These are phyloP conservation scores for Sclerotinia minor DNA, from an alignment of 2,329 filamentous ascomycete genomes.

Conservation along the genomic window DNA sequence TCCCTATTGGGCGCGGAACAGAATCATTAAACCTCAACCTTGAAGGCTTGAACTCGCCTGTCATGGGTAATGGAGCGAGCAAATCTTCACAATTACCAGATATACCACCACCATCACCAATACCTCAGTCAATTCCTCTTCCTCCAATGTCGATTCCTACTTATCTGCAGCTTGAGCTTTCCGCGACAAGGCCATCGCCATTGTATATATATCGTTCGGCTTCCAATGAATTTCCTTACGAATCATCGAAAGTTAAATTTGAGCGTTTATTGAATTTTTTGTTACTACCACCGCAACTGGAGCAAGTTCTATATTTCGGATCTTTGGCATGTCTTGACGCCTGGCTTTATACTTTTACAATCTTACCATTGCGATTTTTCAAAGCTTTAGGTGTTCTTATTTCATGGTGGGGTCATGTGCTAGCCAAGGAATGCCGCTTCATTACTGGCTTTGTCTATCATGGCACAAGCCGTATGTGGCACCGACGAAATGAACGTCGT, in stretches of 20 bases:
- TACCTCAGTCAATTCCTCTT: slow-evolving; percentile 58
- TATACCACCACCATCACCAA: slow-evolving; percentile 38
- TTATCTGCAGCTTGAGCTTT: slow-evolving; percentile 63
- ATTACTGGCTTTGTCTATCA: slow-evolving; percentile 75
- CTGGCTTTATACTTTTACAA: slow-evolving; percentile 96
- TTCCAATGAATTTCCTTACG: slow-evolving; percentile 68
- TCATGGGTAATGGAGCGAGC: slow-evolving; percentile 2
- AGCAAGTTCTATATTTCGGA: slow-evolving; percentile 84
- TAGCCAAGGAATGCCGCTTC: slow-evolving; percentile 71
- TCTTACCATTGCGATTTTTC: slow-evolving; percentile 83
- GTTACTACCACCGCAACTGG: slow-evolving; percentile 75
- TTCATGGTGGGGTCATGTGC: slow-evolving; percentile 74
- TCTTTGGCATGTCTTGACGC: slow-evolving; percentile 89
- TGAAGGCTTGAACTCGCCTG: slow-evolving; percentile 10
- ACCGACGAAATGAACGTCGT: slow-evolving; percentile 51
- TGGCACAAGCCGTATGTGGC: slow-evolving; percentile 78
- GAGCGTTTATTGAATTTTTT: slow-evolving; percentile 89
- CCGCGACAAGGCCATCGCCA: slow-evolving; percentile 61
- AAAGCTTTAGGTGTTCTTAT: slow-evolving; percentile 75
- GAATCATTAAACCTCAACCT: slow-evolving; percentile 38
- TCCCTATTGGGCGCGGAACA: slow-evolving; percentile 30
- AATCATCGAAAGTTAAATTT: slow-evolving; percentile 89
- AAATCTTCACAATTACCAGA: slow-evolving; percentile 27
- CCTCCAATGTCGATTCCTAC: slow-evolving; percentile 68
- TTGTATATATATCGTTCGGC: slow-evolving; percentile 65